phyloP scores from a whole-genome alignment of 805 yeast species.

The Teunomyces lycoperdinae region DNA sequence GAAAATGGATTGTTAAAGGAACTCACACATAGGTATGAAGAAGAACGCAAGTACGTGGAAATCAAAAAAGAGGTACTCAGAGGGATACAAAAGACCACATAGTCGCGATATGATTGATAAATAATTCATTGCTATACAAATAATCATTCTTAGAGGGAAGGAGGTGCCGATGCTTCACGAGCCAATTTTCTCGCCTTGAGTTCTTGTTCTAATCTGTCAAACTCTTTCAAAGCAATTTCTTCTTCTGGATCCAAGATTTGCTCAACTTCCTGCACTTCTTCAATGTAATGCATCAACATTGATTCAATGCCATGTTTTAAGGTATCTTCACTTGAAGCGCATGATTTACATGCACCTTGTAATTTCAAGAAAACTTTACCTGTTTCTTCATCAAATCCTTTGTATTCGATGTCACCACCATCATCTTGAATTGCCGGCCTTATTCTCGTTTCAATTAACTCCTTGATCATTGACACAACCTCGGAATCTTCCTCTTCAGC shows the following conservation, averaged over 20 bases:
- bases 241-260: slow-evolving; percentile 78
- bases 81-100: background rate
- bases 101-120: slow-evolving; percentile 1
- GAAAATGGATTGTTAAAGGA: slow-evolving; percentile 38
- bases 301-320: slow-evolving; percentile 93
- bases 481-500: slow-evolving; percentile 58
- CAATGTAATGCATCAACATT: slow-evolving; percentile 96
- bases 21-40: slow-evolving; percentile 23
- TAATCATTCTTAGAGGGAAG: slow-evolving; percentile 14
- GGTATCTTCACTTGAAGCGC: slow-evolving; percentile 89
- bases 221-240: slow-evolving; percentile 77
- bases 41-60: slow-evolving; percentile 9
- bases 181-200: slow-evolving; percentile 18
- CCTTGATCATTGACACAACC: slow-evolving; percentile 84
- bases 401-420: slow-evolving; percentile 93
- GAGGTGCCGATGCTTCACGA: slow-evolving; percentile 20
- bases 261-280: slow-evolving; percentile 85
- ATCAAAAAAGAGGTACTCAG: slow-evolving; percentile 5
- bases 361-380: slow-evolving; percentile 87
- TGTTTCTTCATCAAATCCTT: slow-evolving; percentile 78
- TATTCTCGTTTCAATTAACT: slow-evolving; percentile 87
- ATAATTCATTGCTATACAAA: slow-evolving; percentile 1
- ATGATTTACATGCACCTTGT: slow-evolving; percentile 94
- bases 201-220: slow-evolving; percentile 72
- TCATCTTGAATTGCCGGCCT: slow-evolving; percentile 98